phyloP scores from a whole-genome alignment of 2,329 filamentous ascomycete genomes.

The Cordyceps cicadae region DNA sequence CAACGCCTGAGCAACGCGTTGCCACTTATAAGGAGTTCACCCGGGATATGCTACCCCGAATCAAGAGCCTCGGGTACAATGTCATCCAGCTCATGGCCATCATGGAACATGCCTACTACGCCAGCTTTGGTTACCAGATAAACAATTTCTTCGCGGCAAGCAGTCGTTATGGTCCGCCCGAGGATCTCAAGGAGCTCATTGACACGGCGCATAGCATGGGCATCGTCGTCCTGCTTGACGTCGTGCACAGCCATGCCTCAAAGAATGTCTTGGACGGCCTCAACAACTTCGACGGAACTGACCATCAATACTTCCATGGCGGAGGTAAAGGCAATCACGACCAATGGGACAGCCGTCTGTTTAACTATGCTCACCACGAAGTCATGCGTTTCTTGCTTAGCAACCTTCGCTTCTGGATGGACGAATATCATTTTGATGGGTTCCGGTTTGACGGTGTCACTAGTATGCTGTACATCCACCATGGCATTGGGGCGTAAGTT shows the following conservation, averaged over 20 bases:
- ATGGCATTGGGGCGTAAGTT: constrained; percentile 89
- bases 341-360: constrained; percentile 90
- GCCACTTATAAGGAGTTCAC: constrained; percentile 98
- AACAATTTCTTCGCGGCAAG: constrained; percentile 98
- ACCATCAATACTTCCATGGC: constrained; percentile 92
- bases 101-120: constrained; percentile 99
- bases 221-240: constrained; percentile 82
- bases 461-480: constrained; percentile 93
- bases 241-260: constrained; percentile 95
- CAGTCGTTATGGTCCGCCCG: constrained; percentile 86
- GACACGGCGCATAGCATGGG: constrained; percentile 91
- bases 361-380: constrained; percentile 95
- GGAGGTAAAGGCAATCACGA: constrained; percentile 81
- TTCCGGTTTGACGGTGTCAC: constrained; percentile 98
- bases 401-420: constrained; percentile 98
- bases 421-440: constrained; percentile 92
- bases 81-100: constrained; percentile 97
- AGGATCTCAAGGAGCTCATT: constrained; percentile 93
- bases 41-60: constrained; percentile 79
- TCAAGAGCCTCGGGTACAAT: constrained; percentile 88
- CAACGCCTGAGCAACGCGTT: constrained; percentile 78
- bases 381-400: constrained; percentile 92
- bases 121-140: constrained; percentile 96
- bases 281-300: constrained; percentile 91
- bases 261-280: constrained; percentile 95